Base-by-base conservation (phyloP, 257 asterid genomes). In the Scutellaria baicalensis region DNA sequence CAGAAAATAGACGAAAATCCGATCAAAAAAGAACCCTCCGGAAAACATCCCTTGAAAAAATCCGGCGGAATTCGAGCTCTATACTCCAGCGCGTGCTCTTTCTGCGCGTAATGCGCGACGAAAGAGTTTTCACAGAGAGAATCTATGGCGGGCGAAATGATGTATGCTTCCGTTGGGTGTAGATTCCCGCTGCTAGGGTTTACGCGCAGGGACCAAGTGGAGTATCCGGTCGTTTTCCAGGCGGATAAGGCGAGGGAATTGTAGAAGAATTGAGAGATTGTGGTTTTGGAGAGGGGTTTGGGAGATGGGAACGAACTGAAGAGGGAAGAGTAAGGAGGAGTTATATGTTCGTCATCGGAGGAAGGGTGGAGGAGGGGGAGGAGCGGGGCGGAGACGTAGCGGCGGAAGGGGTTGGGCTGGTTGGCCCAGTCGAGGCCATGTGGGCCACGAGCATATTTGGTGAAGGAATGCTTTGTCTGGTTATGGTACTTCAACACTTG, bases 351-450 rank as follows among this genome's bases (percentile, higher is more conserved):
- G 39, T 77, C 78, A 7, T 52, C 64, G 45, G 57, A 1, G 61
- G 77, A 38, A 43, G 86, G 92, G 82, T 93, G 96, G 52, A 74
- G 79, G 68, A 93, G 88, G 31, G 88, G 85, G 68, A 93, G 69
- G 50, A 89, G 81, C 9, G 92, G 88, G 44, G 96, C 79, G 65
- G 89, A 33, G 59, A 72, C 33, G 88, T 88, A 93, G 71, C 95
- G 94, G 80, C 97, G 95, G 81, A 93, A 93, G 52, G 98, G 97
- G 83, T 90, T 87, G 71, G 97, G 98, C 70, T 93, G 98, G 72
- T 93, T 93, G 48, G 90, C 89, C 98, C 98, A 93, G 84, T 93
- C 97, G 71, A 93, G 96, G 73, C 94, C 92, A 60, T 54, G 91
- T 1, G 98, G 96, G 42, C 94, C 95, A 59, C 89, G 96, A 9